A percentile compares a stretch with the other conserved stretches of the same genome.
These are phyloP conservation scores for Starmera caribaea DNA, from an alignment of 805 yeast genomes.

Conservation along the genomic window DNA sequence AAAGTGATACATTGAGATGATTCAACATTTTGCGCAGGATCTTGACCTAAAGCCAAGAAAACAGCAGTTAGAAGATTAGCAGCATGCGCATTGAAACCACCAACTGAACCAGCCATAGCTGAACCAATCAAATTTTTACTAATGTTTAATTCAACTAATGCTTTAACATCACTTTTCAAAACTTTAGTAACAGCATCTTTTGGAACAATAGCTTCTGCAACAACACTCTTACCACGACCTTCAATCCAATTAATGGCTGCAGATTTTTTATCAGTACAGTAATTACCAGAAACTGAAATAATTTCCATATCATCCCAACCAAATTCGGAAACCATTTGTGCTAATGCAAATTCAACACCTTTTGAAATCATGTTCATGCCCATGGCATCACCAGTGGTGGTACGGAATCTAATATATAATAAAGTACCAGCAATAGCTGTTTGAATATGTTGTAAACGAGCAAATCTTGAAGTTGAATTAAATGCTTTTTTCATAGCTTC, in stretches of 20 bases:
- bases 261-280: slow-evolving; percentile 95
- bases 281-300: slow-evolving; percentile 91
- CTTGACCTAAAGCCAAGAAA: slow-evolving; percentile 93
- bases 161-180: slow-evolving; percentile 85
- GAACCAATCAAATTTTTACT: slow-evolving; percentile 90
- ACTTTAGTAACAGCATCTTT: slow-evolving; percentile 70
- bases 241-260: slow-evolving; percentile 99
- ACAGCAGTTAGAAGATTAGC: slow-evolving; percentile 94
- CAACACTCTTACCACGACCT: slow-evolving; percentile 97
- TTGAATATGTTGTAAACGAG: slow-evolving; percentile 82
- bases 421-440: slow-evolving; percentile 92
- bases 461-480: slow-evolving; percentile 95
- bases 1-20: slow-evolving; percentile 95
- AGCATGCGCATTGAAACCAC: slow-evolving; percentile 98
- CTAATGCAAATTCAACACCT: slow-evolving; percentile 86
- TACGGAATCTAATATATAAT: slow-evolving; percentile 83
- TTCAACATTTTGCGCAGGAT: slow-evolving; percentile 99
- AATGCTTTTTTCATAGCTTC: slow-evolving; percentile 74
- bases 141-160: slow-evolving; percentile 82
- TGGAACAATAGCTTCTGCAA: slow-evolving; percentile 91
- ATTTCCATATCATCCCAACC: slow-evolving; percentile 94
- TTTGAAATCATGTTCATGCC: slow-evolving; percentile 99
- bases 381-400: slow-evolving; percentile 99
- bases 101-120: slow-evolving; percentile 97
- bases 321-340: slow-evolving; percentile 74